Base-by-base conservation (phyloP, 495 filamentous ascomycete species). In the Lepraria neglecta region DNA sequence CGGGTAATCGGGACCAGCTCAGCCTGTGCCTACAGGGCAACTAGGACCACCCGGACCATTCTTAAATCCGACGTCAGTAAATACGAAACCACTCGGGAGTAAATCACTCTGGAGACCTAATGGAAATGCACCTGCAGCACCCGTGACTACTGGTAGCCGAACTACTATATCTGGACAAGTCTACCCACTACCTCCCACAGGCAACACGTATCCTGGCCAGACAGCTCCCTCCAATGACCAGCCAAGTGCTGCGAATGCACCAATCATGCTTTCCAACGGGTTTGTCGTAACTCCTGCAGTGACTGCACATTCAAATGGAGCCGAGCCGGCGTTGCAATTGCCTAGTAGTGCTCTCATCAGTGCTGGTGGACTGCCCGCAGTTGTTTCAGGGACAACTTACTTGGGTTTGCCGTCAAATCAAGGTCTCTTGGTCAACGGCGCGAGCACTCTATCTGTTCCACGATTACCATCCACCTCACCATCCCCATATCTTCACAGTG, bases 261-360 rank as follows among this genome's bases (percentile, higher is more conserved):
- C 40, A 10, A 27, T 61, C 15, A 61, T 47, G 24, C 59, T 61
- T 38, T 19, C 59, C 21, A 55, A 55, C 35, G 59, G 59, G 17
- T 31, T 61, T n/a, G 59, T 61, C 47, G 24, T 61, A 7, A 61
- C 59, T n/a, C 27, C 59, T 11, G 6, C 47, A 19, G 33, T 47
- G 28, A 42, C 59, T 15, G 10, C 33, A 52, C 0, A 21, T 24
- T 28, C 40, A 0, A 42, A 38, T 3, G 24, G 19, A 10, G 27
- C 21, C 19, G 24, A 43, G 33, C 33, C 33, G 11, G 50, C 35
- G n/a, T 40, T n/a, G 12, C 10, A 30, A 19, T 27, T 61, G 21
- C 59, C 59, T n/a, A 61, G 55, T 45, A 47, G 59, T 47, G 59
- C 38, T 45, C 19, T 38, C 38, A 40, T 61, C 40, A 43, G 47